These are phyloP conservation scores for Arachnomyces sp. DNA, from an alignment of 2,329 filamentous ascomycete genomes.

Conservation along the genomic window DNA sequence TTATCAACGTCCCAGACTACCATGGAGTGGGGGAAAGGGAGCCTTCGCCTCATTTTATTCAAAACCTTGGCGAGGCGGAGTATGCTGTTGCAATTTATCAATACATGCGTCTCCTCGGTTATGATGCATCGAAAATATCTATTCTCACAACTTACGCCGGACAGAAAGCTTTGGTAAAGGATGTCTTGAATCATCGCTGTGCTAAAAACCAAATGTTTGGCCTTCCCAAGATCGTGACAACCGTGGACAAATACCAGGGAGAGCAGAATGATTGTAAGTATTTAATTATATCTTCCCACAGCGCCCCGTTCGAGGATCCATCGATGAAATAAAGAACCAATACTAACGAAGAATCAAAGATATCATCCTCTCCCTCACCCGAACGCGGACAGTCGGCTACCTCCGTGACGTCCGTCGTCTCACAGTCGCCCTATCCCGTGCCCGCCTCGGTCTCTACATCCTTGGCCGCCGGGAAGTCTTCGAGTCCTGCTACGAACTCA, in stretches of 20 bases:
- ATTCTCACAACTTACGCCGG: slow-evolving; percentile 93
- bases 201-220: slow-evolving; percentile 78
- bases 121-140: slow-evolving; percentile 73
- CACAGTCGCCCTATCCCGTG: slow-evolving; percentile 89
- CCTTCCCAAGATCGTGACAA: slow-evolving; percentile 79
- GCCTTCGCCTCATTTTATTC: slow-evolving; percentile 87
- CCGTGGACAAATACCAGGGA: slow-evolving; percentile 97
- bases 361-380: slow-evolving; percentile 84
- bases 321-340: neutral
- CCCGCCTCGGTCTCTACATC: slow-evolving; percentile 84
- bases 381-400: slow-evolving; percentile 84
- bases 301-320: neutral
- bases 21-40: slow-evolving; percentile 83
- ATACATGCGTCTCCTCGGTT: slow-evolving; percentile 94
- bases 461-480: slow-evolving; percentile 84
- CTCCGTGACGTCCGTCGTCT: slow-evolving; percentile 86
- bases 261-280: slow-evolving; percentile 96
- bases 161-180: slow-evolving; percentile 77
- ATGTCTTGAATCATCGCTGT: slow-evolving; percentile 79
- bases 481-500: slow-evolving; percentile 78
- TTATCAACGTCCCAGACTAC: slow-evolving; percentile 91
- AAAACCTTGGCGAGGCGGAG: slow-evolving; percentile 94
- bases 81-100: slow-evolving; percentile 93
- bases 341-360: slow-evolving; percentile 46
- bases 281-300: slow-evolving; percentile 9